Evolutionary conservation across 345 rosid genomes (phyloP).

Genomic region (Salix viminalis): DNA sequence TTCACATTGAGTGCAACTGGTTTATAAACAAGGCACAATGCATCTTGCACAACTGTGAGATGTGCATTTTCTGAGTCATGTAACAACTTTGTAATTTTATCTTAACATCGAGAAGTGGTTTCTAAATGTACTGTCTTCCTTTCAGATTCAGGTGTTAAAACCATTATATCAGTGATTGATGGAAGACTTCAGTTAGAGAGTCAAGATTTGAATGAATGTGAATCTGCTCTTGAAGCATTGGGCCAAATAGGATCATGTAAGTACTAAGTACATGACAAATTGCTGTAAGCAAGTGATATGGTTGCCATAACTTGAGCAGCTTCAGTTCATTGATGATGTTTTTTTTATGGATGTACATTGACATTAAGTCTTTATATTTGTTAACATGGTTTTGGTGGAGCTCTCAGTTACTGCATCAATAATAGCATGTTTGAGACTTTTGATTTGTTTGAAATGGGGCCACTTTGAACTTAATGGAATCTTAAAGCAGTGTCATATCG

Average conservation of each 20-base stretch:
- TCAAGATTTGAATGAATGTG: conserved; percentile 58
- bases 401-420: background rate
- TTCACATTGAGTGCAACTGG: background rate
- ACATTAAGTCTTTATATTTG: background rate
- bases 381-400: background rate
- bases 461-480: too few species aligned
- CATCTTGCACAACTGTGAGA: background rate
- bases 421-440: too few species aligned
- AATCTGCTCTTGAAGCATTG: conserved; percentile 80
- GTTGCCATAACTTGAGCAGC: background rate
- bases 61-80: background rate
- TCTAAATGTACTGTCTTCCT: conserved; percentile 4
- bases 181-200: conserved; percentile 43
- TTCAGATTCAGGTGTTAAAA: conserved; percentile 50
- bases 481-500: too few species aligned
- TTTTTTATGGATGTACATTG: background rate
- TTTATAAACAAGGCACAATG: background rate
- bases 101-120: background rate
- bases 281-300: background rate
- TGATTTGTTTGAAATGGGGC: too few species aligned
- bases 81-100: background rate
- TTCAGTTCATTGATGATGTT: background rate
- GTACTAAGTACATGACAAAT: conserved; percentile 41
- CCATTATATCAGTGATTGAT: conserved; percentile 65
- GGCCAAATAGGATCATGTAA: conserved; percentile 85